These are phyloP conservation scores for Kazachstania viticola DNA, from an alignment of 805 yeast species.

Conservation along the genomic window DNA sequence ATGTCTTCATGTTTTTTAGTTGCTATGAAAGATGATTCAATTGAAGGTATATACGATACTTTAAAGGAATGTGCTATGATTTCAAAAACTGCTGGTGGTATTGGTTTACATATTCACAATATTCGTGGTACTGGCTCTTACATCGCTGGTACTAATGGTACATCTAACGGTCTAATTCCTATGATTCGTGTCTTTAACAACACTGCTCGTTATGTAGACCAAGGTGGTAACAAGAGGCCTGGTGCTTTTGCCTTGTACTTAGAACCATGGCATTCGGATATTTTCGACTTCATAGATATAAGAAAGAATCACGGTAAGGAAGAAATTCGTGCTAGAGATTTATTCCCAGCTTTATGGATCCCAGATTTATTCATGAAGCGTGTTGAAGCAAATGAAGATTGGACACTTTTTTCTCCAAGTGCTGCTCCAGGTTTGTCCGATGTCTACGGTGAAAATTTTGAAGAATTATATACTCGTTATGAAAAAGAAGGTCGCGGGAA, in stretches of 20 bases:
- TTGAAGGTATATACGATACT: slow-evolving; percentile 86
- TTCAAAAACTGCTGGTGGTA: slow-evolving; percentile 89
- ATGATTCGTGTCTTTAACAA: slow-evolving; percentile 89
- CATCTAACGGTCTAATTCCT: slow-evolving; percentile 83
- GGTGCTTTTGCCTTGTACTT: slow-evolving; percentile 90
- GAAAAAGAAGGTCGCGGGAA: slow-evolving; percentile 51
- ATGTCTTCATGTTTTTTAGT: slow-evolving; percentile 88
- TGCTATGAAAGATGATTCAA: slow-evolving; percentile 86
- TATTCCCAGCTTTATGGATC: slow-evolving; percentile 86
- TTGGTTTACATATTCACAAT: slow-evolving; percentile 79
- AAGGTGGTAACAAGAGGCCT: slow-evolving; percentile 95
- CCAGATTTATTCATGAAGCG: slow-evolving; percentile 89
- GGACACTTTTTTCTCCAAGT: slow-evolving; percentile 85
- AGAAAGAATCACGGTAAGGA: slow-evolving; percentile 93
- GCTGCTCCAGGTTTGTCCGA: slow-evolving; percentile 78
- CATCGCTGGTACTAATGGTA: slow-evolving; percentile 84
- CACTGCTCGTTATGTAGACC: slow-evolving; percentile 93
- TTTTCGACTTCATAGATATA: slow-evolving; percentile 72
- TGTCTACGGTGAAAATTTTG: slow-evolving; percentile 74
- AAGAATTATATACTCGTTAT: slow-evolving; percentile 51
- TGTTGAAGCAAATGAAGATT: slow-evolving; percentile 64
- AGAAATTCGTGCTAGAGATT: slow-evolving; percentile 82
- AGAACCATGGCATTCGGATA: slow-evolving; percentile 94
- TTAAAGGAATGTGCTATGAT: slow-evolving; percentile 78
- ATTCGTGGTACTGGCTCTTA: slow-evolving; percentile 75